Percentiles rank a stretch among this genome's conserved stretches.
Conservation (phyloP, 805 yeast species). For the Sugiyamaella americana region DNA sequence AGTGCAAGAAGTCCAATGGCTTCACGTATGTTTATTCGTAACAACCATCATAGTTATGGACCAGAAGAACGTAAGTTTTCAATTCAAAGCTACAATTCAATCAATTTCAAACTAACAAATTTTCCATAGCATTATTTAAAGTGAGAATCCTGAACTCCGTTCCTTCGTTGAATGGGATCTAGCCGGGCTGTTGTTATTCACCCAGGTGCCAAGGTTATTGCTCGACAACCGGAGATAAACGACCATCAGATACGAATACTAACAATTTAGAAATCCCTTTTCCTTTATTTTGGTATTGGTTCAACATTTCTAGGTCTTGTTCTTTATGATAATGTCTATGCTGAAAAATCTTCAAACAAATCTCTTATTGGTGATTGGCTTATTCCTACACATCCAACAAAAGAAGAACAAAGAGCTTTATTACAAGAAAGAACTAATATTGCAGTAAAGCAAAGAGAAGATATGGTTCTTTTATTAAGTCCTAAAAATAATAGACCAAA, state of each 20-base stretch:
- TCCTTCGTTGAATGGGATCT: too few relatives aligned
- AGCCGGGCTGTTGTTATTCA: too few relatives aligned
- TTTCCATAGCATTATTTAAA: constrained; percentile 8
- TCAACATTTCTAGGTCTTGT: constrained; percentile 16
- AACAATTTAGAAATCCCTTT: constrained; percentile 1
- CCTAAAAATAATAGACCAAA: constrained; percentile 16
- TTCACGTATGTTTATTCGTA: constrained; percentile 10
- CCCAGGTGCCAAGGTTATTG: too few relatives aligned
- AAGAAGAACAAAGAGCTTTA: constrained; percentile 11
- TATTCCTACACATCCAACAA: constrained; percentile 15
- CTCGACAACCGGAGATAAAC: too few relatives aligned
- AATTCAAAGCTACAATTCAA: background rate
- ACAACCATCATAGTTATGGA: constrained; percentile 18
- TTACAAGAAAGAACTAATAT: constrained; percentile 11
- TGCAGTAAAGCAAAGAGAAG: constrained; percentile 13
- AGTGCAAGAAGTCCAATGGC: background rate
- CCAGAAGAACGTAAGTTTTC: constrained; percentile 17
- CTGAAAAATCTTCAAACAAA: constrained; percentile 12
- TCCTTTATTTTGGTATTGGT: constrained; percentile 8
- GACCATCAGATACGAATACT: too few relatives aligned
- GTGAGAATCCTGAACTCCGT: too few relatives aligned
- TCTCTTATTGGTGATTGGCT: constrained; percentile 21
- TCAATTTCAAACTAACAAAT: constrained; percentile 1
- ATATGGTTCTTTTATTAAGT: constrained; percentile 11
- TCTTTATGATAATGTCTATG: constrained; percentile 17